Percentiles rank a stretch among this genome's conserved stretches.
These are phyloP conservation scores for Euphorbia celastroides DNA, from an alignment of 441 rosid genomes.

Conservation along the genomic window DNA sequence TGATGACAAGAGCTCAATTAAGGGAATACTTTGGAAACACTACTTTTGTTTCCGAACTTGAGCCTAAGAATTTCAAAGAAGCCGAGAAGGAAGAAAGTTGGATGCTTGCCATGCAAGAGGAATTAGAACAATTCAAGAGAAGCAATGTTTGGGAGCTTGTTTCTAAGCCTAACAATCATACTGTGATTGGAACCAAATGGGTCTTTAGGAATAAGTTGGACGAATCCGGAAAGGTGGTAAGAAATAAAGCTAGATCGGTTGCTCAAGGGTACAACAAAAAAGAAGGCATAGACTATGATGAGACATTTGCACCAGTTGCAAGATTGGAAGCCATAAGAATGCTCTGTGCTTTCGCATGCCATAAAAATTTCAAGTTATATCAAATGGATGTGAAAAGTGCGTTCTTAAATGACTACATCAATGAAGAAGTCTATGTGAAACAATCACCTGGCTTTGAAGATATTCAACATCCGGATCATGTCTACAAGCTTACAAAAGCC, in stretches of 20 bases:
- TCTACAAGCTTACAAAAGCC: not conserved
- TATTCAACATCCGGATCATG: not conserved
- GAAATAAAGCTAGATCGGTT: not conserved
- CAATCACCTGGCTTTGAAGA: not conserved
- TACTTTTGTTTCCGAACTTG: too few relatives aligned
- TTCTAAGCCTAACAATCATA: not conserved
- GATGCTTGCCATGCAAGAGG: not conserved
- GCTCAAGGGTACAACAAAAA: not conserved
- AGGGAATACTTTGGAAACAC: too few relatives aligned
- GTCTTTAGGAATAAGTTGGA: not conserved
- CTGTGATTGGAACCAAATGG: not conserved
- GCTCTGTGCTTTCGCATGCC: not conserved
- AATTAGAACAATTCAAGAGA: too few relatives aligned
- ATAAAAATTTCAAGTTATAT: not conserved
- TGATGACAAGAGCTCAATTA: too few relatives aligned
- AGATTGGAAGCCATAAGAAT: not conserved
- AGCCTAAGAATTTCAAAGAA: too few relatives aligned
- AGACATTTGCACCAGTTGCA: not conserved
- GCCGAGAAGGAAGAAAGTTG: not conserved
- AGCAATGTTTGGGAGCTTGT: not conserved
- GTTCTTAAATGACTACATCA: not conserved
- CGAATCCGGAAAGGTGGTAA: not conserved
- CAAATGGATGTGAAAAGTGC: not conserved
- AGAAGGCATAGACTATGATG: not conserved
- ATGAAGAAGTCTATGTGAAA: not conserved